Evolutionary conservation across 768 basidiomycete genomes (phyloP).

Genomic region (Pisolithus marmoratus): DNA sequence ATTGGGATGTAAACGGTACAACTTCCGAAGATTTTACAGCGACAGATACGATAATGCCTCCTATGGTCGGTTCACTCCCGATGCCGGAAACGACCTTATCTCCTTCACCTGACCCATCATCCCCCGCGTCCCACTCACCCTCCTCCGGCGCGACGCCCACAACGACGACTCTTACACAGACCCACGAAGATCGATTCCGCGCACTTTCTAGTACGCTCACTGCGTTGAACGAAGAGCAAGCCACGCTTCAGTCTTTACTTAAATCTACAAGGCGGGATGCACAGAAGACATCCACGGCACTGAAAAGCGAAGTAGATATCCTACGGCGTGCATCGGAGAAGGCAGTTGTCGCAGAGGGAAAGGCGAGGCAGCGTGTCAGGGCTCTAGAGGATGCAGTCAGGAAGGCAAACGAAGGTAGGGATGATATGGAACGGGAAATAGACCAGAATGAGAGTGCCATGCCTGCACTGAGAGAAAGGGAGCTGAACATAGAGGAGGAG

Average conservation of each 20-base stretch:
- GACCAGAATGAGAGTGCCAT: constrained; percentile 35
- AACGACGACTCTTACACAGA: constrained; percentile 22
- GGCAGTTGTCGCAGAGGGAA: constrained; percentile 62
- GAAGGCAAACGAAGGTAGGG: constrained; percentile 57
- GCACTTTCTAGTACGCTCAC: constrained; percentile 68
- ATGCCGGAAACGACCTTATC: not conserved
- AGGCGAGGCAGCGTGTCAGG: constrained; percentile 81
- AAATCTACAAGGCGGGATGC: constrained; percentile 76
- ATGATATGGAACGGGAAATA: constrained; percentile 37
- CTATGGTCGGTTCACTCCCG: not conserved
- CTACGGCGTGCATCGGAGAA: constrained; percentile 83
- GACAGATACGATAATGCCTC: not conserved
- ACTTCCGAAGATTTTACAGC: not conserved
- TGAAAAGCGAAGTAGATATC: constrained; percentile 79
- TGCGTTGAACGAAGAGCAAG: constrained; percentile 58
- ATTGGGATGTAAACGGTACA: not conserved
- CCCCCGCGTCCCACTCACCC: constrained; percentile 3
- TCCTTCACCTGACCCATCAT: constrained; percentile 34
- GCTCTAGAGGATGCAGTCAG: constrained; percentile 87
- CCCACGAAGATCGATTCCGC: constrained; percentile 59
- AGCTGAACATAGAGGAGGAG: constrained; percentile 36
- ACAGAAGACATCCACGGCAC: constrained; percentile 75
- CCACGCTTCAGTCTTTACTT: constrained; percentile 59
- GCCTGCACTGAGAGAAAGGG: constrained; percentile 35
- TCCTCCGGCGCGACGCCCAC: constrained; percentile 20